phyloP scores from a whole-genome alignment of 768 basidiomycete species.

The Termitomyces sp. region DNA sequence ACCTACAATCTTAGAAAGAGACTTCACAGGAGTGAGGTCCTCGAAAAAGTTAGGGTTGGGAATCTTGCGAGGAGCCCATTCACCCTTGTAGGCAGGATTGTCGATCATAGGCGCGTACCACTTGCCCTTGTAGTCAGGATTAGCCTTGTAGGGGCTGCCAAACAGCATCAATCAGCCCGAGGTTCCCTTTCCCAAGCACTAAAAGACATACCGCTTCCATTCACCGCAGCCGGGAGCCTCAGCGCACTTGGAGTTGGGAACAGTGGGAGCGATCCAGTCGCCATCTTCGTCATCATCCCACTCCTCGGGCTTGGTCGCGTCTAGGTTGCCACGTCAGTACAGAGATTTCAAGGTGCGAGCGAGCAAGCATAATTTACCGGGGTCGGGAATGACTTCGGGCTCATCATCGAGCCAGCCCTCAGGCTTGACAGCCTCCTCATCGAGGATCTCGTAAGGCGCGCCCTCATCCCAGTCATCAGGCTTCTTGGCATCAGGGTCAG shows the following conservation, averaged over 20 bases:
- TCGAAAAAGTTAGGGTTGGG: slow-evolving; percentile 90
- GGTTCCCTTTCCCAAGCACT: neutral
- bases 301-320: slow-evolving; percentile 94
- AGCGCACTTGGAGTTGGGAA: slow-evolving; percentile 87
- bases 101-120: slow-evolving; percentile 94
- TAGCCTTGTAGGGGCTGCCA: slow-evolving; percentile 75
- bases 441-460: slow-evolving; percentile 87
- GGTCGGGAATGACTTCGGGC: slow-evolving; percentile 76
- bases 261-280: slow-evolving; percentile 91
- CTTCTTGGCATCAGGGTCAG: slow-evolving; percentile 85
- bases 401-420: slow-evolving; percentile 97
- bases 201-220: slow-evolving; percentile 69
- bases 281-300: slow-evolving; percentile 99
- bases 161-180: slow-evolving; percentile 3
- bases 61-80: slow-evolving; percentile 91
- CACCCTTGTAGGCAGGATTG: slow-evolving; percentile 97
- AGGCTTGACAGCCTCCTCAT: slow-evolving; percentile 85
- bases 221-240: slow-evolving; percentile 92
- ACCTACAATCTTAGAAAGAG: slow-evolving; percentile 80
- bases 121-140: slow-evolving; percentile 97
- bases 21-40: slow-evolving; percentile 78
- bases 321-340: slow-evolving; percentile 27
- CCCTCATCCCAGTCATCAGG: slow-evolving; percentile 98
- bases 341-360: neutral
- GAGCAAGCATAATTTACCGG: slow-evolving; percentile 45